Base-by-base conservation (phyloP, 331 rosid genomes). In the Cydonia oblonga region DNA sequence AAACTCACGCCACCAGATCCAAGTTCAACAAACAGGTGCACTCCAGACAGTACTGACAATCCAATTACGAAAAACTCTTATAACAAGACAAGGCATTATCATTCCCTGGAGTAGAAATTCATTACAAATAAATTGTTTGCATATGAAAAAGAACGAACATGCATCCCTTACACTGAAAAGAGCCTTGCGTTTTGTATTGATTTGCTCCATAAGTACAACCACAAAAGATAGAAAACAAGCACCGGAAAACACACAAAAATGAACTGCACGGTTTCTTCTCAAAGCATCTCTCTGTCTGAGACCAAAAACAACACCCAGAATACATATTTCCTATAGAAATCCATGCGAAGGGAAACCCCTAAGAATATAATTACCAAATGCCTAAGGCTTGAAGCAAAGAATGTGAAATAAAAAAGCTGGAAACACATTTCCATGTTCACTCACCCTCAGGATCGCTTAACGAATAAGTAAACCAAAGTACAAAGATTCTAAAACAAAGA, bases 251-350 rank as follows among this genome's bases (percentile, higher is more conserved):
- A 76, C 63, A n/a, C n/a, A 83, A 82, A 86, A 87, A 84, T n/a
- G 98, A 85, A 72, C 84, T 78, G 75, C 87, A 83, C 7, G 84
- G 86, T 79, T 89, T 83, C 80, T 81, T 86, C 80, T 79, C 74
- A 75, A 78, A 82, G 82, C 89, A 85, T 70, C 85, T 84, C 78
- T 75, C 85, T 32, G 83, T 54, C 33, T 75, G 86, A 78, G 87
- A 44, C 75, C 86, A 69, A 73, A 87, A 84, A 80, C 91, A 86
- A 81, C 91, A 86, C 75, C 88, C 84, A 75, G 82, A 84, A 84
- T 84, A 74, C 97, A 93, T 90, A 60, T 74, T 66, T 76, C 66
- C 78, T 38, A 22, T 20, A 68, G 76, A 79, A 76, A 52, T 81
- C 82, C 42, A 73, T 70, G 7, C 71, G 69, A 78, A 81, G 71